These are phyloP conservation scores for Filosporella fistucella DNA, from an alignment of 495 filamentous ascomycete genomes.

Conservation along the genomic window DNA sequence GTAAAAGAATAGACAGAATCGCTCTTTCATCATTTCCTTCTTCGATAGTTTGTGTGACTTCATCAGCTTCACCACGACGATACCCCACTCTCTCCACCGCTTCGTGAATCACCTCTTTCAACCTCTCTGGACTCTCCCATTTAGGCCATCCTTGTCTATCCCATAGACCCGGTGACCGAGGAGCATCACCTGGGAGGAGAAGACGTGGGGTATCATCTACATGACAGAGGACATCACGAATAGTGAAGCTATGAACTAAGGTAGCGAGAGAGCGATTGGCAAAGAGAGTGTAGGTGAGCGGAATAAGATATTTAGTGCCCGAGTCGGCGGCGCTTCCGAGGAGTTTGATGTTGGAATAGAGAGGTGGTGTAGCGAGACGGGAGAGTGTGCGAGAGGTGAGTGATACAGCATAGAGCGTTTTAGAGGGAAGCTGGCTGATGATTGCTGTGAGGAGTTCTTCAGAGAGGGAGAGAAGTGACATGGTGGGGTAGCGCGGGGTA, in stretches of 20 bases:
- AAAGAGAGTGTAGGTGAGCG: not conserved
- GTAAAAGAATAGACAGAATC: not conserved
- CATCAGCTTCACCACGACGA: not conserved
- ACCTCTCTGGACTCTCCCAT: not conserved
- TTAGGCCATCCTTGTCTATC: not conserved
- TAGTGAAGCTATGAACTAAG: not conserved
- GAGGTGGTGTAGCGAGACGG: not conserved
- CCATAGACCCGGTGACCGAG: too few species aligned
- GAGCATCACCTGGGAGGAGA: too few species aligned
- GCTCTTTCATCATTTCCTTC: not conserved
- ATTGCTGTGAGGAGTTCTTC: too few species aligned
- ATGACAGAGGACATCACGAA: not conserved
- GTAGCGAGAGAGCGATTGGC: not conserved
- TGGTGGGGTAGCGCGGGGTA: too few species aligned
- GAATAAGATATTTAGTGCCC: not conserved
- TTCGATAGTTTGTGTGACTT: not conserved
- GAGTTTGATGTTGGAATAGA: not conserved
- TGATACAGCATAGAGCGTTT: too few species aligned
- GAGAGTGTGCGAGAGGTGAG: too few species aligned
- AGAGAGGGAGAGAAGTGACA: too few species aligned
- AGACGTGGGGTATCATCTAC: too few species aligned
- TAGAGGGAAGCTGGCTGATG: too few species aligned
- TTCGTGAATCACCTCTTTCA: not conserved
- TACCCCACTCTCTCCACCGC: not conserved
- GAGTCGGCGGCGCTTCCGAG: not conserved